Conservation (phyloP, 2,329 filamentous ascomycete species). For the Chlorencoelia australis region DNA sequence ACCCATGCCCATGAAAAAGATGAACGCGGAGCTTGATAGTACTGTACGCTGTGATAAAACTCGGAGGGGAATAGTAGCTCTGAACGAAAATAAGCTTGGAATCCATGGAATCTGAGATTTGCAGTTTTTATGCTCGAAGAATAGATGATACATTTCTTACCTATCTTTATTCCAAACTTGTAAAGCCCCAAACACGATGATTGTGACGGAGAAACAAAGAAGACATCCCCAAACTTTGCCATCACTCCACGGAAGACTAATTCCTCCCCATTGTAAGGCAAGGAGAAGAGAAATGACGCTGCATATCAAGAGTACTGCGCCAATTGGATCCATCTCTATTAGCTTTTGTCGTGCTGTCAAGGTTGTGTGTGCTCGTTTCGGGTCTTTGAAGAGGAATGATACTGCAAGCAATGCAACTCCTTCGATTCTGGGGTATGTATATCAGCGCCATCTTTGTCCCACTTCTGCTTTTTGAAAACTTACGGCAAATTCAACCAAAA, state of each 20-base stretch:
- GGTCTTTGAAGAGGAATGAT: background rate
- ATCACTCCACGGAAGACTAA: slow-evolving; percentile 31
- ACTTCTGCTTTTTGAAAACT: background rate
- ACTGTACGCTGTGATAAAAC: slow-evolving; percentile 28
- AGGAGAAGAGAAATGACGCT: slow-evolving; percentile 27
- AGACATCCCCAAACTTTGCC: slow-evolving; percentile 26
- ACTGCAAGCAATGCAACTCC: background rate
- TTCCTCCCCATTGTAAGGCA: slow-evolving; percentile 30
- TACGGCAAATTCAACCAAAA: slow-evolving; percentile 9
- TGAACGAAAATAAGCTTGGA: too few relatives aligned
- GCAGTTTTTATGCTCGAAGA: slow-evolving; percentile 13
- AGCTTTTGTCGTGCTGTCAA: slow-evolving; percentile 29
- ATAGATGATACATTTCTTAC: slow-evolving; percentile 29
- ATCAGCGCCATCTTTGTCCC: background rate
- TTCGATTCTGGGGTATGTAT: background rate
- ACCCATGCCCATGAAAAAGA: slow-evolving; percentile 21
- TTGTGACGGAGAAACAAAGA: slow-evolving; percentile 18
- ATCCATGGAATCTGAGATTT: slow-evolving; percentile 23
- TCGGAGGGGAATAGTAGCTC: slow-evolving; percentile 27
- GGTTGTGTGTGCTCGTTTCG: background rate
- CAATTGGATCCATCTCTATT: slow-evolving; percentile 35
- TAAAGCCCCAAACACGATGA: slow-evolving; percentile 12
- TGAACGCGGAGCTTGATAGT: slow-evolving; percentile 19
- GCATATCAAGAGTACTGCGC: slow-evolving; percentile 34
- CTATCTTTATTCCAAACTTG: slow-evolving; percentile 11